Evolutionary conservation across 139 green algal species (phyloP).

Genomic region (Micractinium sp.): DNA sequence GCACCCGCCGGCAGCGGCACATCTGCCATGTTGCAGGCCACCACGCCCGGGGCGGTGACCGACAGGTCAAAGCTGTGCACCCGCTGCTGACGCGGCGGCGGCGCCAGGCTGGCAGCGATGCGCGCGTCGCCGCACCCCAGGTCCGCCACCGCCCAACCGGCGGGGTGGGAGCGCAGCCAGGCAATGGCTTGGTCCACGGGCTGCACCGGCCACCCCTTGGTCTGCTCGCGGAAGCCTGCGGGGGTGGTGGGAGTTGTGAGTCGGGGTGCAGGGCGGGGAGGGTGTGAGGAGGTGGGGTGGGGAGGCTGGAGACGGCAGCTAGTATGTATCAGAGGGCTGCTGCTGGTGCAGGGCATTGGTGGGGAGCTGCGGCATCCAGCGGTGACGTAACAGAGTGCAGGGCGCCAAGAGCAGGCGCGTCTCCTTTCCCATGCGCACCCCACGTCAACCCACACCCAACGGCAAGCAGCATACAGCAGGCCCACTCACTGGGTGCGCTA

Average conservation of each 20-base stretch:
- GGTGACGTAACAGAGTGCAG: too few relatives aligned
- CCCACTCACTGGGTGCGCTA: too few relatives aligned
- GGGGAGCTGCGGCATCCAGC: too few relatives aligned
- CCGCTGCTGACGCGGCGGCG: constrained; percentile 46
- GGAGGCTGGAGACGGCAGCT: too few relatives aligned
- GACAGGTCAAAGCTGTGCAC: constrained; percentile 94
- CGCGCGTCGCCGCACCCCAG: constrained; percentile 95
- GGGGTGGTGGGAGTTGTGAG: background rate
- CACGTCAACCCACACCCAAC: too few relatives aligned
- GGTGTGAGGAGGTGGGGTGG: background rate
- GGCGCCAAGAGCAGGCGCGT: background rate
- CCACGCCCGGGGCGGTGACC: constrained; percentile 75
- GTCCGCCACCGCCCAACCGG: constrained; percentile 78
- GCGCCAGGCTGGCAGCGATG: constrained; percentile 58
- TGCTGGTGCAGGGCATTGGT: too few relatives aligned
- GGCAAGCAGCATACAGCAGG: too few relatives aligned
- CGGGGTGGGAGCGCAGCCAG: constrained; percentile 62
- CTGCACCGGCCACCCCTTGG: constrained; percentile 82
- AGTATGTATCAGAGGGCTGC: too few relatives aligned
- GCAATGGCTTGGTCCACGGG: constrained; percentile 81
- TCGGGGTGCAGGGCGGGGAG: background rate
- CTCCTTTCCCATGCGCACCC: background rate
- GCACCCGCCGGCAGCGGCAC: constrained; percentile 49
- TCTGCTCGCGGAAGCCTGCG: constrained; percentile 84
- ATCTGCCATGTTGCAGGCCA: constrained; percentile 94